A percentile compares a stretch with the other conserved stretches of the same genome.
Evolutionary conservation across 176 grass and related monocot genomes (phyloP).

Genomic region (Saccharum spontaneum): DNA sequence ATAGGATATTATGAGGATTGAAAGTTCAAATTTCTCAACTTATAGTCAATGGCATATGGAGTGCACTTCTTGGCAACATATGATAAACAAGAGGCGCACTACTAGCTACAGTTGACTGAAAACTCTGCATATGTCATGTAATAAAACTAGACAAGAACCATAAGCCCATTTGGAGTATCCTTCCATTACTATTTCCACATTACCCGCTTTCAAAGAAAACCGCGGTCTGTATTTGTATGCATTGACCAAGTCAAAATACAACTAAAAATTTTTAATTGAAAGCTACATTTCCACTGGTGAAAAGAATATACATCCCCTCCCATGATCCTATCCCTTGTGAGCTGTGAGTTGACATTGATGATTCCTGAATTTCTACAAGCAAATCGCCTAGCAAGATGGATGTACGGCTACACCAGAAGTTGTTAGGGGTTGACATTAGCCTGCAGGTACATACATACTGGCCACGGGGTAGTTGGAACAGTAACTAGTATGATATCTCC

Average conservation of each 20-base stretch:
- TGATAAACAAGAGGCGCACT: neutral
- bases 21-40: slow-evolving; percentile 19
- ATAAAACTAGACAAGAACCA: neutral
- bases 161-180: neutral
- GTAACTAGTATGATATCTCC: neutral
- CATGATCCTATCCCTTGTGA: neutral
- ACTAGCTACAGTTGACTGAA: slow-evolving; percentile 15
- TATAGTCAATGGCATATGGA: slow-evolving; percentile 10
- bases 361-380: neutral
- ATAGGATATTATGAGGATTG: neutral
- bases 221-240: neutral
- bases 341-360: neutral
- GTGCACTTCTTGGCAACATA: neutral
- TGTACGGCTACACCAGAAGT: neutral
- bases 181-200: neutral
- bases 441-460: neutral
- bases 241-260: neutral
- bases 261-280: neutral
- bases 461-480: neutral
- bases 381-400: neutral
- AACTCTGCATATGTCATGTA: neutral
- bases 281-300: neutral
- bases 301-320: neutral
- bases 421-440: neutral
- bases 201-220: neutral